Evolutionary conservation across 495 filamentous ascomycete genomes (phyloP).

Genomic region (Aspergillus bridgeri): DNA sequence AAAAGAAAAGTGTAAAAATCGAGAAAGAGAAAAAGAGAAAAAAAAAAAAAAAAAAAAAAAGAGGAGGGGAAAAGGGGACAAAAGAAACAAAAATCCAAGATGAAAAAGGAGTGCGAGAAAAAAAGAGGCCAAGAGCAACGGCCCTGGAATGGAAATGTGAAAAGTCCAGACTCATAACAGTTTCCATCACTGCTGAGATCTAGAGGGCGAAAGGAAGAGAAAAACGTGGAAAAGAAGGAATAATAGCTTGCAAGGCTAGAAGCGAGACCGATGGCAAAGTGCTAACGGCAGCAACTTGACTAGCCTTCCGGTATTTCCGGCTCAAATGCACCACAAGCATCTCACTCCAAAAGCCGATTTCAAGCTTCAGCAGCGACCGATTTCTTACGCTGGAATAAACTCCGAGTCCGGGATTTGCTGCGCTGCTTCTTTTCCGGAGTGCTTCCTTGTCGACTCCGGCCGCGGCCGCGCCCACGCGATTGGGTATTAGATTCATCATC

Average conservation of each 20-base stretch:
- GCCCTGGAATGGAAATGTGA: too few relatives aligned
- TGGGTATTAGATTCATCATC: slow-evolving; percentile 53
- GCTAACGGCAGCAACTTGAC: background rate
- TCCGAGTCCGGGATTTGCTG: slow-evolving; percentile 62
- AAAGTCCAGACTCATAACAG: too few relatives aligned
- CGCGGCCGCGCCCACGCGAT: slow-evolving; percentile 34
- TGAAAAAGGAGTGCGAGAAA: background rate
- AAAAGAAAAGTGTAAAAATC: too few relatives aligned
- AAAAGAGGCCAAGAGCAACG: background rate
- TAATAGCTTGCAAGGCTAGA: slow-evolving; percentile 12
- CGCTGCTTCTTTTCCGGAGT: slow-evolving; percentile 56
- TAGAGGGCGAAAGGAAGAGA: background rate
- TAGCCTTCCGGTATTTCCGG: too few relatives aligned
- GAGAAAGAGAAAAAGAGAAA: slow-evolving; percentile 8
- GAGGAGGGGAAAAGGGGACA: slow-evolving; percentile 6
- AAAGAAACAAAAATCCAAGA: slow-evolving; percentile 8
- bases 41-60: slow-evolving; percentile 12
- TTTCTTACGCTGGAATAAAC: slow-evolving; percentile 65
- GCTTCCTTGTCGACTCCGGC: slow-evolving; percentile 15
- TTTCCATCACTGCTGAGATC: background rate
- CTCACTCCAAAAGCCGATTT: too few relatives aligned
- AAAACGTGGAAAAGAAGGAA: slow-evolving; percentile 11
- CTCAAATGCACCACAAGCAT: too few relatives aligned
- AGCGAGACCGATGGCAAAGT: slow-evolving; percentile 8
- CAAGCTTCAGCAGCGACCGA: slow-evolving; percentile 37